Percentiles rank a stretch among this genome's conserved stretches.
Conservation (phyloP, 495 filamentous ascomycete genomes). For the Cenococcum geophilum region DNA sequence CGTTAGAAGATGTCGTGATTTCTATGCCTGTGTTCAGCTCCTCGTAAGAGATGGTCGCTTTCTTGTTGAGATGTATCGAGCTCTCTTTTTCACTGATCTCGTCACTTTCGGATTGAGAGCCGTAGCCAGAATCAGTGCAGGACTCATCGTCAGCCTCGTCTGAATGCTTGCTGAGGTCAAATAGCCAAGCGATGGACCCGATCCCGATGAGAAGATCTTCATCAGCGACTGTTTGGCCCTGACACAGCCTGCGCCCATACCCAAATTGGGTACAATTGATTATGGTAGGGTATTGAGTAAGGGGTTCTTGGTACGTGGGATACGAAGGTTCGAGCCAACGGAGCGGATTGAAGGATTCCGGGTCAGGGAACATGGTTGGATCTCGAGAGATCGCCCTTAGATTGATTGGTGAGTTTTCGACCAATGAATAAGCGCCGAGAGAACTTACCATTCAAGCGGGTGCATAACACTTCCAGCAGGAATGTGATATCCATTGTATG, state of each 20-base stretch:
- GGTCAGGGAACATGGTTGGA: slow-evolving; percentile 32
- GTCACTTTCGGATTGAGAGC: slow-evolving; percentile 10
- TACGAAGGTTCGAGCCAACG: slow-evolving; percentile 40
- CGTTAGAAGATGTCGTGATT: slow-evolving; percentile 4
- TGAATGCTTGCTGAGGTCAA: slow-evolving; percentile 45
- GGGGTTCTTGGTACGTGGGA: slow-evolving; percentile 51
- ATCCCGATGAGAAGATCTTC: slow-evolving; percentile 53
- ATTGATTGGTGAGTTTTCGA: slow-evolving; percentile 10
- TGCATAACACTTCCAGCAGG: slow-evolving; percentile 53
- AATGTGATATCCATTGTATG: slow-evolving; percentile 53
- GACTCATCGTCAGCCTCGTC: background rate
- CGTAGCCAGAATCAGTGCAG: slow-evolving; percentile 3
- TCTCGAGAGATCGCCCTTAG: slow-evolving; percentile 36
- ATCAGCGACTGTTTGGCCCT: slow-evolving; percentile 51
- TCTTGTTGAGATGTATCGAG: slow-evolving; percentile 16
- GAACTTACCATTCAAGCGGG: slow-evolving; percentile 43
- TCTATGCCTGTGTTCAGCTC: slow-evolving; percentile 32
- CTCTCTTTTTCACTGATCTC: slow-evolving; percentile 6
- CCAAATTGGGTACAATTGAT: slow-evolving; percentile 53
- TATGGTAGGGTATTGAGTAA: slow-evolving; percentile 50
- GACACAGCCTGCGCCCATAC: slow-evolving; percentile 55
- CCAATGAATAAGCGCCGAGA: background rate
- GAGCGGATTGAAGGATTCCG: slow-evolving; percentile 37
- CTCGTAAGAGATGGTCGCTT: slow-evolving; percentile 26
- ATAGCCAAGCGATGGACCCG: slow-evolving; percentile 55